Percentiles rank a stretch among this genome's conserved stretches.
These are phyloP conservation scores for Candida chauliodis DNA, from an alignment of 805 yeast species.

Conservation along the genomic window DNA sequence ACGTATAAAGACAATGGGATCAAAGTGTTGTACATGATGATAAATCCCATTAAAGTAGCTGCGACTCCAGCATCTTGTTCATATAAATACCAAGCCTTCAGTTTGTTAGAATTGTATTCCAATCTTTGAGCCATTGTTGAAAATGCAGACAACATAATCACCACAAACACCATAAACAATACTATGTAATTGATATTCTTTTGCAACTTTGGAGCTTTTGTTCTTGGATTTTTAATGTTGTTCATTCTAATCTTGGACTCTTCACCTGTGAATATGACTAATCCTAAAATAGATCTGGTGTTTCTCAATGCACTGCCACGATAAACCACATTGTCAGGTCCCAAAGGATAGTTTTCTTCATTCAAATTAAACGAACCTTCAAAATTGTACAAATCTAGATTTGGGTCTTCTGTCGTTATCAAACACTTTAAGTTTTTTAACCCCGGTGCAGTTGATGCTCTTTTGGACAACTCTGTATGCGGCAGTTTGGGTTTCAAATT, in stretches of 20 bases:
- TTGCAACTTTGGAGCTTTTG: constrained; percentile 91
- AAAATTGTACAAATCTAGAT: constrained; percentile 83
- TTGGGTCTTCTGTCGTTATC: constrained; percentile 84
- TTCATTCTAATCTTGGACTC: constrained; percentile 96
- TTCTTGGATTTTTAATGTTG: constrained; percentile 82
- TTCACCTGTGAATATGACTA: constrained; percentile 91
- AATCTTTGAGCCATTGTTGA: constrained; percentile 77
- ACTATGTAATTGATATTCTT: constrained; percentile 78
- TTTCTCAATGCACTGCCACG: constrained; percentile 89
- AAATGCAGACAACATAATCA: constrained; percentile 67
- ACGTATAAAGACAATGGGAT: constrained; percentile 94
- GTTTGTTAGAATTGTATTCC: constrained; percentile 36
- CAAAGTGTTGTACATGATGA: constrained; percentile 95
- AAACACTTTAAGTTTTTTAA: constrained; percentile 49
- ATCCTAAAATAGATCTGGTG: constrained; percentile 68
- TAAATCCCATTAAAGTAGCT: constrained; percentile 90
- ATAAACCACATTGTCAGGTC: constrained; percentile 79
- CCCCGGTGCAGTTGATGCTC: constrained; percentile 47
- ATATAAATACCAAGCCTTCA: constrained; percentile 66
- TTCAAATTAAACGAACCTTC: constrained; percentile 66
- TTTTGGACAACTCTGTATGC: constrained; percentile 56
- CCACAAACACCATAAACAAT: constrained; percentile 81
- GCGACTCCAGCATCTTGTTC: constrained; percentile 78
- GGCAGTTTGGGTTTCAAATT: constrained; percentile 76
- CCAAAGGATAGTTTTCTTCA: constrained; percentile 51